phyloP scores from a whole-genome alignment of 2,329 filamentous ascomycete species.

The Botrytis hyacinthi region DNA sequence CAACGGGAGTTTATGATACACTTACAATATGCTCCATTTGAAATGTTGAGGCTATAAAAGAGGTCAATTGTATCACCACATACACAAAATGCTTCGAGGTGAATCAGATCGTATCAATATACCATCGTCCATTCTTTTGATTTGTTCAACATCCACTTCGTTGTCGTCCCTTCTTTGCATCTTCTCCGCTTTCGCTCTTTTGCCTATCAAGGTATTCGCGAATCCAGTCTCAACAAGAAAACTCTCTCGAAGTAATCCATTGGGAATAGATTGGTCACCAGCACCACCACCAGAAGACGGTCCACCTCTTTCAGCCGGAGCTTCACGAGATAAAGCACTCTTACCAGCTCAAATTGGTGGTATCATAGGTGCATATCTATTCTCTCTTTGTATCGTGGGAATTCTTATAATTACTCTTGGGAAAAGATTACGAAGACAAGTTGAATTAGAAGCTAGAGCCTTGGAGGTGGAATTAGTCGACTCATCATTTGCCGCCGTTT shows the following conservation, averaged over 20 bases:
- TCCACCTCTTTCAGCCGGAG: constrained; percentile 56
- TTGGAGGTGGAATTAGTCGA: constrained; percentile 41
- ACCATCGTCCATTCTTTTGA: constrained; percentile 5
- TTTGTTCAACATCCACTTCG: background rate
- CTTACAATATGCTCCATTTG: background rate
- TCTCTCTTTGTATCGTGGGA: constrained; percentile 73
- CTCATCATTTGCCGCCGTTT: background rate
- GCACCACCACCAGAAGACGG: constrained; percentile 60
- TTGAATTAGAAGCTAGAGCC: constrained; percentile 25
- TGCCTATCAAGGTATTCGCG: background rate
- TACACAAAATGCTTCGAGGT: constrained; percentile 21
- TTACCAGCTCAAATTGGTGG: constrained; percentile 81
- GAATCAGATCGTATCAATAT: background rate
- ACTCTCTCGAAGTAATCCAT: constrained; percentile 11
- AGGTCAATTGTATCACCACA: constrained; percentile 10
- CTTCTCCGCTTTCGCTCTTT: background rate
- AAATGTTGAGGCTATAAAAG: constrained; percentile 16
- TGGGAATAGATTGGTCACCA: constrained; percentile 51
- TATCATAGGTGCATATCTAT: constrained; percentile 79
- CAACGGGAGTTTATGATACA: background rate
- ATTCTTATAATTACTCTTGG: constrained; percentile 61
- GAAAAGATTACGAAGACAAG: constrained; percentile 48
- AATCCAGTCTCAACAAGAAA: background rate
- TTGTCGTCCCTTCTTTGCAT: background rate
- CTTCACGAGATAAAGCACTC: constrained; percentile 59